Evolutionary conservation across 305 asterid genomes (phyloP), one percentile per base, ranked within the genome.

Genomic region (Monarda citriodora): DNA sequence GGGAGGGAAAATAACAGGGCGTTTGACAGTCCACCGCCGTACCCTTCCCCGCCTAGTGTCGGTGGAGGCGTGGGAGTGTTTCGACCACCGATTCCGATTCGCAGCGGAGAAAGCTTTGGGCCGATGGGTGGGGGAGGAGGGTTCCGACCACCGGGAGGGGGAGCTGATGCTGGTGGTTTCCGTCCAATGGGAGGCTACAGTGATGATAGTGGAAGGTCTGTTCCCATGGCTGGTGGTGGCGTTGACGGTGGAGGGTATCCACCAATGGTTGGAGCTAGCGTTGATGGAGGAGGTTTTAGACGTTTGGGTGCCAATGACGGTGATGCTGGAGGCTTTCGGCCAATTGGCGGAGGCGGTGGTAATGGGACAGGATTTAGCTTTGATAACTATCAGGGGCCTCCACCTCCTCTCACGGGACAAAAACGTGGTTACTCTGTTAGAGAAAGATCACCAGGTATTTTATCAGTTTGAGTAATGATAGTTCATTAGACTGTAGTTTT

Each of bases 371-470:
- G 85, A 61, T 76, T 77, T 73, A 74, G 73, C 48, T 53, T 73
- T 45, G 72, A 70, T 53, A 60, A 46, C 68, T 74, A 74, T 38
- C 73, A 69, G 38, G 61, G 71, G 79, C 79, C 74, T 55, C 83
- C 79, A 20, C 73, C 79, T 7, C 25, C 77, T 61, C 77, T 85
- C 31, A 47, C 88, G 7, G 97, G 97, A 60, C 95, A 89, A 66
- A 92, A 89, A 67, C 88, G 98, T 29, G 90, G 82, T 45, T 76
- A 77, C 65, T 38, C 84, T 40, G 85, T 76, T 38, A 66, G 70
- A 69, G 83, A 82, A 50, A 79, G 81, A 60, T 83, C 97, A 56
- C 83, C 89, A 74, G 96, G 95, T 87, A 78, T 56, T 55, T 56
- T 41, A 37, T 40, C 55, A 46, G 18, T 58, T 65, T 40, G 58